Base-by-base conservation (phyloP, 2,329 filamentous ascomycete genomes). In the Cyphellophora europaea region DNA sequence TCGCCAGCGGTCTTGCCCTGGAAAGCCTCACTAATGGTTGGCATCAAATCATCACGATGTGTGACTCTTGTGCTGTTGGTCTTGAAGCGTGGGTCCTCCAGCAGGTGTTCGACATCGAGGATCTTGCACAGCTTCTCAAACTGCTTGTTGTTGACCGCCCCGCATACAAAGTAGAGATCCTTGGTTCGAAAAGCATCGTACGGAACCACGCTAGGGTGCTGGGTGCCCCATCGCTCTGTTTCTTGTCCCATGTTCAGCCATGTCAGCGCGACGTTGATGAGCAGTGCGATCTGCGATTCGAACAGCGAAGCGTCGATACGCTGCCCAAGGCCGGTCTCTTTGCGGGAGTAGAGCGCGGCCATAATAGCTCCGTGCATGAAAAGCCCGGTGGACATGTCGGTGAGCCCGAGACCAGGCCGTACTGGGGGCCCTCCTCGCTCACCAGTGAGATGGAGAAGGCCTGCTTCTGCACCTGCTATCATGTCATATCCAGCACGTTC, bases 91-190 rank as follows among this genome's bases (percentile, higher is more conserved):
- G 66, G 50, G 47, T 82, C 70, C 2, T 67, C 60, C 41, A 72
- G 75, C 71, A 78, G 77, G 31, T 78, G 68, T 0, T 73, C 65
- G 12, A 61, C 63, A 1, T 69, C 71, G 1, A 84, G 57, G 1
- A 70, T 67, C 21, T 75, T 65, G 48, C 76, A 80, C 6, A 85
- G 58, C 13, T 80, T 67, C 11, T 71, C 71, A 43, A 82, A 86
- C 2, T 84, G 66, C 5, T 73, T 68, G 51, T 83, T 77, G 47
- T 85, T 85, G n/a, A 77, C 79, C 17, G 79, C 79, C 4, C 80
- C 80, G 30, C 83, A 68, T 13, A 86, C 66, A 21, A 85, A 68
- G 38, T 77, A 74, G n/a, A 78, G 77, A 42, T 86, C 78, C 36
- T 71, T 73, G 3, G 80, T 84, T 50, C 75, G 71, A 57, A 84